phyloP scores from a whole-genome alignment of 2,329 filamentous ascomycete genomes.

The Leptographium flavum region DNA sequence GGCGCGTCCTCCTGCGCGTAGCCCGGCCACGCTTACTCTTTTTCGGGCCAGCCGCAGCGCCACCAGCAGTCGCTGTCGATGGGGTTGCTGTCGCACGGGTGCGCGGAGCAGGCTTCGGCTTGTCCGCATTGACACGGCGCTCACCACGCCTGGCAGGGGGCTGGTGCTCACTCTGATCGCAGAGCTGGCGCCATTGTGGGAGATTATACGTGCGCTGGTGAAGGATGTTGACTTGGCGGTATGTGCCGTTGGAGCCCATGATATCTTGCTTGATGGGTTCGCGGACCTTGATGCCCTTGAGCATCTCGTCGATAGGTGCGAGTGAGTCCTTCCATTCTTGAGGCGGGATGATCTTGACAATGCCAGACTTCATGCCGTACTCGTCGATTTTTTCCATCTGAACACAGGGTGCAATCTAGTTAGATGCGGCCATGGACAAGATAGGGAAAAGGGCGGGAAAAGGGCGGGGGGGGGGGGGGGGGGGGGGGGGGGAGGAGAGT shows the following conservation, averaged over 20 bases:
- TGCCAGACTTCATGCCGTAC: constrained; percentile 95
- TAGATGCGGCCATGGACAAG: not conserved
- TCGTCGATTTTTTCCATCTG: constrained; percentile 72
- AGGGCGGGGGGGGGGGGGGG: not conserved
- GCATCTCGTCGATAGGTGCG: constrained; percentile 63
- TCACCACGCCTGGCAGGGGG: constrained; percentile 84
- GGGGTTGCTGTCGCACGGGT: constrained; percentile 21
- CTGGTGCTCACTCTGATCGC: constrained; percentile 90
- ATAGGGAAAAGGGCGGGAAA: not conserved
- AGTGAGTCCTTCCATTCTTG: constrained; percentile 81
- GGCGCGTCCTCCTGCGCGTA: constrained; percentile 24
- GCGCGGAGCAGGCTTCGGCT: constrained; percentile 27
- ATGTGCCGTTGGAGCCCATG: constrained; percentile 86
- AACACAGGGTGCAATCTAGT: not conserved
- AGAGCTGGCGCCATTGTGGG: constrained; percentile 87
- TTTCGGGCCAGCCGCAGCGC: not conserved
- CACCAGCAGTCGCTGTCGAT: not conserved
- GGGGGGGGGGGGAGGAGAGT: not conserved
- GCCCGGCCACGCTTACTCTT: constrained; percentile 14
- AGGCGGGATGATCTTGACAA: constrained; percentile 90
- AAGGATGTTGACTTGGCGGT: constrained; percentile 92
- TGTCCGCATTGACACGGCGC: constrained; percentile 48
- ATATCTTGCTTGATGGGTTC: constrained; percentile 98
- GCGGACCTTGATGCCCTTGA: constrained; percentile 86
- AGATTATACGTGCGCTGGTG: constrained; percentile 94